phyloP scores from a whole-genome alignment of 306 rosid species.

The Vigna trinervia region DNA sequence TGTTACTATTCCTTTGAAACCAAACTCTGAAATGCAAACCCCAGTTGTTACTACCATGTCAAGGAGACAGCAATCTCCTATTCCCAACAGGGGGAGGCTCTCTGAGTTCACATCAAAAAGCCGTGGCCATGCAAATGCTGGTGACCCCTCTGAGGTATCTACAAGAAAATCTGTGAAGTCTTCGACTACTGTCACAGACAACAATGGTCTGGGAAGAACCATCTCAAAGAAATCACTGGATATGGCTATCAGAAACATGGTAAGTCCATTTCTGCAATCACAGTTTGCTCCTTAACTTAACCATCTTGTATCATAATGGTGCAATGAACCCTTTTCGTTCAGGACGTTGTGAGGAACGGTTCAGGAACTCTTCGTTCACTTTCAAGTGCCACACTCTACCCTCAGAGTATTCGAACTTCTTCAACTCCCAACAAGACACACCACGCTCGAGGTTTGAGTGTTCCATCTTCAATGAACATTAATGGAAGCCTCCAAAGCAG shows the following conservation, averaged over 20 bases:
- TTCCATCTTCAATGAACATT: constrained; percentile 38
- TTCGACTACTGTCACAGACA: constrained; percentile 58
- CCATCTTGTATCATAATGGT: background rate
- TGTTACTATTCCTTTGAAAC: constrained; percentile 49
- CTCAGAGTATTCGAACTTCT: constrained; percentile 74
- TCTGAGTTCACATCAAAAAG: constrained; percentile 59
- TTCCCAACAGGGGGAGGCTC: constrained; percentile 65
- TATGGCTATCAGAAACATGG: constrained; percentile 86
- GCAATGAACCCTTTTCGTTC: background rate
- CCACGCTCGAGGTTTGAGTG: constrained; percentile 51
- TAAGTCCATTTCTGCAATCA: constrained; percentile 35
- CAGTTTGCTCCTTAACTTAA: background rate
- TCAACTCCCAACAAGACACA: constrained; percentile 60
- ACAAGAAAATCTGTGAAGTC: constrained; percentile 64
- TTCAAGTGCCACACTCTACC: constrained; percentile 72
- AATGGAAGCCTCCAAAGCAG: constrained; percentile 53
- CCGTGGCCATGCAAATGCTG: constrained; percentile 57
- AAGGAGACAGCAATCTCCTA: constrained; percentile 75
- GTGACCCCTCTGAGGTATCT: constrained; percentile 51
- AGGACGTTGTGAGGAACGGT: constrained; percentile 77
- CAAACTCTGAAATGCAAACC: constrained; percentile 59
- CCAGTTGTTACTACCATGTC: constrained; percentile 40
- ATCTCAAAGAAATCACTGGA: constrained; percentile 89
- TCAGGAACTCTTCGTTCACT: constrained; percentile 63
- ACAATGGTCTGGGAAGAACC: constrained; percentile 72